These are phyloP conservation scores for Lumnitzera littorea DNA, from an alignment of 345 rosid species.

Conservation along the genomic window DNA sequence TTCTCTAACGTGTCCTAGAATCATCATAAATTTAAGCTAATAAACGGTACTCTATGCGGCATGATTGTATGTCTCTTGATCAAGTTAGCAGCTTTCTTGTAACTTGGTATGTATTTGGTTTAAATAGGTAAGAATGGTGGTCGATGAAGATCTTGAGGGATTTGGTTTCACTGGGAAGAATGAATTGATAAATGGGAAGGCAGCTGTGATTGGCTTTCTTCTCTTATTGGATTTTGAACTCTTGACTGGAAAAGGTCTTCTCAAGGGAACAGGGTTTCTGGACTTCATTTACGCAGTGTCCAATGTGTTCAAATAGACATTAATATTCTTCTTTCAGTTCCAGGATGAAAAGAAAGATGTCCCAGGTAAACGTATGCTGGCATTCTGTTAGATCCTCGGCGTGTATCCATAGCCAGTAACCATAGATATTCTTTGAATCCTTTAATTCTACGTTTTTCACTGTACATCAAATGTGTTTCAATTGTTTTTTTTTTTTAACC, in stretches of 20 bases:
- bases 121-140: conserved; percentile 77
- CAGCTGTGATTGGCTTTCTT: conserved; percentile 85
- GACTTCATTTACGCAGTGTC: conserved; percentile 69
- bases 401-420: too few relatives aligned
- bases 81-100: neutral
- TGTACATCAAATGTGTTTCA: too few relatives aligned
- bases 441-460: too few relatives aligned
- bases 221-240: conserved; percentile 83
- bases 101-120: conserved; percentile 6
- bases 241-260: conserved; percentile 87
- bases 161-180: conserved; percentile 77
- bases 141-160: conserved; percentile 60
- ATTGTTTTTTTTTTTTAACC: too few relatives aligned
- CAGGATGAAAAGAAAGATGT: conserved; percentile 1
- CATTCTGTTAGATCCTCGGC: neutral
- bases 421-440: too few relatives aligned
- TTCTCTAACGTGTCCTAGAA: too few relatives aligned
- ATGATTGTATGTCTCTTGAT: neutral
- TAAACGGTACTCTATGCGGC: neutral
- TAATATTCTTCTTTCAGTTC: conserved; percentile 3
- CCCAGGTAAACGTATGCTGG: neutral
- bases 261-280: conserved; percentile 89
- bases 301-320: conserved; percentile 59
- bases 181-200: conserved; percentile 86
- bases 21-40: too few relatives aligned